Percentiles rank a stretch among this genome's conserved stretches.
Evolutionary conservation across 2,329 filamentous ascomycete genomes (phyloP).

Genomic region (Torrubiellomyces zombiae): DNA sequence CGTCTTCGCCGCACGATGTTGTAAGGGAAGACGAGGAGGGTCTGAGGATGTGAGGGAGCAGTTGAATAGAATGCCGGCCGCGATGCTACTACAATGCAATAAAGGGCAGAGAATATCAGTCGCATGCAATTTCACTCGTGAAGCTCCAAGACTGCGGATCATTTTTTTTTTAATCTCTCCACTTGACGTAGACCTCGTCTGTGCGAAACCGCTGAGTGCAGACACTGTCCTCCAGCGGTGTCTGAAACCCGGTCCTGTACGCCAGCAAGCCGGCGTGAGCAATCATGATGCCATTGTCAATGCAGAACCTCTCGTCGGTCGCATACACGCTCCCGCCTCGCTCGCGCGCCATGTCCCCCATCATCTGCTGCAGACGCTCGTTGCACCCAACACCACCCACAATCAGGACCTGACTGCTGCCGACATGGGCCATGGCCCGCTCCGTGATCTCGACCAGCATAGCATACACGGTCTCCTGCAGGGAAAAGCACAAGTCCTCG

Average conservation of each 20-base stretch:
- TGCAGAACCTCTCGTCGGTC: constrained; percentile 94
- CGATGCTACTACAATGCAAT: too few relatives aligned
- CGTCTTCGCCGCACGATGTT: too few relatives aligned
- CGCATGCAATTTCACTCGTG: too few relatives aligned
- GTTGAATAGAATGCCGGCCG: too few relatives aligned
- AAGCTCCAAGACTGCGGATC: too few relatives aligned
- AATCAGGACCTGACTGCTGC: constrained; percentile 75
- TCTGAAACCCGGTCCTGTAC: constrained; percentile 64
- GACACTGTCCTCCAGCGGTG: constrained; percentile 61
- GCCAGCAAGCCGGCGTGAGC: constrained; percentile 85
- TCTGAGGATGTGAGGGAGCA: too few relatives aligned
- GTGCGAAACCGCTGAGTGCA: constrained; percentile 75
- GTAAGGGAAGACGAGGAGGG: too few relatives aligned
- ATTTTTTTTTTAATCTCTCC: constrained; percentile 42
- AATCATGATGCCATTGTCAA: constrained; percentile 99
- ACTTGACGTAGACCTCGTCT: constrained; percentile 65
- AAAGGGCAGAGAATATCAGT: too few relatives aligned
- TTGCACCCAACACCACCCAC: constrained; percentile 95
- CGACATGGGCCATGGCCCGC: constrained; percentile 94
- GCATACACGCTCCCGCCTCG: constrained; percentile 82
- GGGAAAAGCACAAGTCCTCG: constrained; percentile 78
- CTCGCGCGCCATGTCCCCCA: constrained; percentile 86
- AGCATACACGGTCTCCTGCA: constrained; percentile 89
- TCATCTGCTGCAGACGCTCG: constrained; percentile 90
- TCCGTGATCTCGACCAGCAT: constrained; percentile 99